These are phyloP conservation scores for Emergomyces pasteurianus DNA, from an alignment of 2,329 filamentous ascomycete genomes.

Conservation along the genomic window DNA sequence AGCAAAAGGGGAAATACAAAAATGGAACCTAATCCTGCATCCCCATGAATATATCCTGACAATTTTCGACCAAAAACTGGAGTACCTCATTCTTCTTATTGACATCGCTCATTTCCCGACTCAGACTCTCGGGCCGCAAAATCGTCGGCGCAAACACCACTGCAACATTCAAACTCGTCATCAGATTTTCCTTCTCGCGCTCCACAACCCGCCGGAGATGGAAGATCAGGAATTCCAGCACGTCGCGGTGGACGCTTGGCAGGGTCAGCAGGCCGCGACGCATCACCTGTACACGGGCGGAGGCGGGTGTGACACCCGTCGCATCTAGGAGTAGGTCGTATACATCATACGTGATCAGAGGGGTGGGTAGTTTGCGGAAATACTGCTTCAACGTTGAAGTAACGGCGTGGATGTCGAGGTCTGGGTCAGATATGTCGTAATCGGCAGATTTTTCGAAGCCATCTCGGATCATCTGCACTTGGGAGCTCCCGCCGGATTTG, in stretches of 20 bases:
- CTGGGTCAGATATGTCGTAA: constrained; percentile 85
- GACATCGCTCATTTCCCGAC: constrained; percentile 93
- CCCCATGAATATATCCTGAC: constrained; percentile 60
- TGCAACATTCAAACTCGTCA: constrained; percentile 91
- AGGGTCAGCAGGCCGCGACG: constrained; percentile 64
- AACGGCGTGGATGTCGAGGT: constrained; percentile 89
- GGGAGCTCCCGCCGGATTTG: constrained; percentile 87
- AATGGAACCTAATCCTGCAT: constrained; percentile 18
- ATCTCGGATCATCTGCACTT: constrained; percentile 79
- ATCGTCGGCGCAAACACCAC: constrained; percentile 98
- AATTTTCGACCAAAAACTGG: constrained; percentile 87
- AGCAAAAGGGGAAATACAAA: neutral
- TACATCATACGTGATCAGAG: constrained; percentile 81
- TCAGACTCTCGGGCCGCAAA: constrained; percentile 80
- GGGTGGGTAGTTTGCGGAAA: constrained; percentile 82
- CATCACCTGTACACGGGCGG: constrained; percentile 59
- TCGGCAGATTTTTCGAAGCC: constrained; percentile 72
- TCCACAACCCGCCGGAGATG: constrained; percentile 79
- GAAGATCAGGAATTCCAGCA: constrained; percentile 86
- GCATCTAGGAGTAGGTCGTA: constrained; percentile 77
- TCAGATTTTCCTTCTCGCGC: constrained; percentile 76
- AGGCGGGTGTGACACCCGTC: constrained; percentile 49
- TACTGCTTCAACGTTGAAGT: constrained; percentile 96
- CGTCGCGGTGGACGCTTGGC: constrained; percentile 73
- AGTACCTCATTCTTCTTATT: constrained; percentile 84